These are phyloP conservation scores for Fusarium verrucosum DNA, from an alignment of 2,329 filamentous ascomycete species.

Conservation along the genomic window DNA sequence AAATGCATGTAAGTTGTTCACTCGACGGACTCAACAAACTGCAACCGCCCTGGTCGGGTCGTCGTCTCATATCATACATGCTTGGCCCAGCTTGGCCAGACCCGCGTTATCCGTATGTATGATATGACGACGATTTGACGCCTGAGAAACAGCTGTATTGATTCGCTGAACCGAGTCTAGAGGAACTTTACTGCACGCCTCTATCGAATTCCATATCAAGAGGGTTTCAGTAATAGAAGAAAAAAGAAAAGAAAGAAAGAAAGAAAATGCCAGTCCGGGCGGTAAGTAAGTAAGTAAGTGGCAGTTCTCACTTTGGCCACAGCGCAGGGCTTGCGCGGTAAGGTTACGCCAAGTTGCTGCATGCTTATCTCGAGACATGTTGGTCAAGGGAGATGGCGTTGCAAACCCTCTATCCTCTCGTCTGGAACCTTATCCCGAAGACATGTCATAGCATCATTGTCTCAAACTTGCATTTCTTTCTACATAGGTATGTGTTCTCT, in stretches of 20 bases:
- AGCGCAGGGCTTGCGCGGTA: background rate
- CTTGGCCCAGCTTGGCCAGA: slow-evolving; percentile 14
- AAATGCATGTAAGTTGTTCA: slow-evolving; percentile 16
- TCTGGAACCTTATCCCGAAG: background rate
- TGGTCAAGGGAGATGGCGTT: slow-evolving; percentile 7
- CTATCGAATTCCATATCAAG: background rate
- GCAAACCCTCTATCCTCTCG: background rate
- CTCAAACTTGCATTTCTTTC: slow-evolving; percentile 18
- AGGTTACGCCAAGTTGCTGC: slow-evolving; percentile 9
- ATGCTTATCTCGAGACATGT: slow-evolving; percentile 14
- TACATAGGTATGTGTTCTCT: background rate
- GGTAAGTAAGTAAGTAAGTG: background rate
- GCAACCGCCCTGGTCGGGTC: slow-evolving; percentile 20
- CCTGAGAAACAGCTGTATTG: slow-evolving; percentile 5
- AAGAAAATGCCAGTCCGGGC: background rate
- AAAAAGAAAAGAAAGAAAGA: slow-evolving; percentile 15
- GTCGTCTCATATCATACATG: slow-evolving; percentile 4
- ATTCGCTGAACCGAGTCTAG: background rate
- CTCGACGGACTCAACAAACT: slow-evolving; percentile 36
- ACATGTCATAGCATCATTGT: background rate
- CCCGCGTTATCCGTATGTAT: slow-evolving; percentile 15
- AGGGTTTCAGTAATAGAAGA: slow-evolving; percentile 1
- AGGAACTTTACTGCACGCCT: background rate
- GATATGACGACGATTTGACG: slow-evolving; percentile 13
- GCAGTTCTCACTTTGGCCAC: background rate